phyloP scores from a whole-genome alignment of 176 grass and related monocot species.

The Secale cereale region DNA sequence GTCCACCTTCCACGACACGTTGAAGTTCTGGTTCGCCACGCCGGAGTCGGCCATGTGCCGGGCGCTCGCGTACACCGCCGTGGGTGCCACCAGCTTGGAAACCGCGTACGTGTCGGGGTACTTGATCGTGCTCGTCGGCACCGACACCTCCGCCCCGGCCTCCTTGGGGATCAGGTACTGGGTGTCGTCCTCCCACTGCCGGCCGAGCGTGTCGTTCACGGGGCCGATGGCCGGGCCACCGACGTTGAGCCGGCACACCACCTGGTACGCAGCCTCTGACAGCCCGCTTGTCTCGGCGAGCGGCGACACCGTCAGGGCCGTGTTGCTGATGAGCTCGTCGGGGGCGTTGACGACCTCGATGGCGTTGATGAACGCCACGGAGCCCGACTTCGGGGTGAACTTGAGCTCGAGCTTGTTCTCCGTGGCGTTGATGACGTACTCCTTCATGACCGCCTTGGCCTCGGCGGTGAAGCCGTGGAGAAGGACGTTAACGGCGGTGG shows the following conservation, averaged over 20 bases:
- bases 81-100: conserved; percentile 68
- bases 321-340: conserved; percentile 54
- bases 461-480: conserved; percentile 80
- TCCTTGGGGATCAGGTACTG: conserved; percentile 41
- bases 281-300: conserved; percentile 46
- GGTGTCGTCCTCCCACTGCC: conserved; percentile 55
- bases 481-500: conserved; percentile 62
- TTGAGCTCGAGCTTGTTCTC: conserved; percentile 46
- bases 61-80: conserved; percentile 64
- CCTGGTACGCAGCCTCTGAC: conserved; percentile 48
- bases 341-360: conserved; percentile 91
- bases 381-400: conserved; percentile 54
- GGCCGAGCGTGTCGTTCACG: conserved; percentile 76
- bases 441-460: conserved; percentile 52
- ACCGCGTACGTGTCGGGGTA: conserved; percentile 50
- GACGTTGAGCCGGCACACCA: conserved; percentile 75
- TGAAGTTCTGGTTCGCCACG: conserved; percentile 53
- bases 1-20: conserved; percentile 75
- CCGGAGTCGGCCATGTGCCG: conserved; percentile 64
- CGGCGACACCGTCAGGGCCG: conserved; percentile 45
- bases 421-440: conserved; percentile 79
- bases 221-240: conserved; percentile 63
- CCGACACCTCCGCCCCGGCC: conserved; percentile 40
- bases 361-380: conserved; percentile 82
- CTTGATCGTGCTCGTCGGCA: conserved; percentile 43